Evolutionary conservation across 208 protist species (phyloP).

Genomic region (Leishmania tarentolae): DNA sequence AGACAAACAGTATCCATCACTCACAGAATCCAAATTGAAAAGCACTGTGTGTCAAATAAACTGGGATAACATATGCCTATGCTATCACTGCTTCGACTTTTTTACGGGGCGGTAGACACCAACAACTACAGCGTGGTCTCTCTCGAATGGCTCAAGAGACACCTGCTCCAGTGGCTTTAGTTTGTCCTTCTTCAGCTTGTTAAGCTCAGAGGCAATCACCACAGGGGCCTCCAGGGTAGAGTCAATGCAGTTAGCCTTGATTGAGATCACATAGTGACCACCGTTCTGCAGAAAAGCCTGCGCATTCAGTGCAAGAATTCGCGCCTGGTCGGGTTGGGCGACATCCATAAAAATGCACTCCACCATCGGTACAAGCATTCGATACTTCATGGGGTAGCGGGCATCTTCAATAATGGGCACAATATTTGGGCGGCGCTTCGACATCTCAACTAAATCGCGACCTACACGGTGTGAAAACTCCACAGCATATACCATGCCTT

Average conservation of each 20-base stretch:
- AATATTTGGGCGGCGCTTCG: conserved; percentile 99
- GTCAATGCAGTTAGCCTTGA: conserved; percentile 99
- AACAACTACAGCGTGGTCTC: conserved; percentile 99
- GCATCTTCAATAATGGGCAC: conserved; percentile 99
- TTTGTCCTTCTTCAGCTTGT: conserved; percentile 96
- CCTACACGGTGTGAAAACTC: conserved; percentile 99
- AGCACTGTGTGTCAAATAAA: neutral
- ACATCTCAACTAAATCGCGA: conserved; percentile 99
- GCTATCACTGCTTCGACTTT: conserved; percentile 44
- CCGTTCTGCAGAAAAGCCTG: conserved; percentile 99
- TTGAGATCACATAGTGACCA: conserved; percentile 99
- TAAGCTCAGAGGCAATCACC: conserved; percentile 98
- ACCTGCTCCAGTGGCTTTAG: conserved; percentile 99
- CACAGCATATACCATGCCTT: conserved; percentile 99
- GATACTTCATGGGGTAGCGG: conserved; percentile 99
- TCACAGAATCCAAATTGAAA: neutral
- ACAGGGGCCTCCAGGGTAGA: conserved; percentile 97
- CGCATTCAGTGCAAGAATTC: conserved; percentile 99
- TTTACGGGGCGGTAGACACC: conserved; percentile 90
- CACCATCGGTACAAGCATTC: conserved; percentile 99
- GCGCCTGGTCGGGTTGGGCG: conserved; percentile 99
- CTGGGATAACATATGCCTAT: conserved; percentile 2
- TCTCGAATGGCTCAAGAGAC: conserved; percentile 99
- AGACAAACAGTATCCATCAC: neutral
- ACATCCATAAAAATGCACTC: conserved; percentile 99